A percentile compares a stretch with the other conserved stretches of the same genome.
These are phyloP conservation scores for Syncephalastrum racemosum DNA, from an alignment of 371 early-diverging fungal species.

Conservation along the genomic window DNA sequence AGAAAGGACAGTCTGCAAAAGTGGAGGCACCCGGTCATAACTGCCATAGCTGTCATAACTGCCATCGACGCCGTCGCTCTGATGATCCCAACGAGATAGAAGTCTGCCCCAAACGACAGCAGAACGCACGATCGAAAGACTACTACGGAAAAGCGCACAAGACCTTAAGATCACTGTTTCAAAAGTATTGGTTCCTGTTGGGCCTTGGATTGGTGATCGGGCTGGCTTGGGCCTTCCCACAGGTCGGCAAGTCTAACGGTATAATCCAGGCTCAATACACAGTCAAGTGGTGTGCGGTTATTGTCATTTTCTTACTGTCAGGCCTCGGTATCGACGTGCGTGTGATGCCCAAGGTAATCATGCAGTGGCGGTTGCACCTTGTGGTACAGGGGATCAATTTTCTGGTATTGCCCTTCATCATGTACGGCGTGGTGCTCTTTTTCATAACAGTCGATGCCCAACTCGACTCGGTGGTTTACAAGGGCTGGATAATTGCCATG, in stretches of 20 bases:
- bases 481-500: slow-evolving; percentile 67
- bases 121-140: too few species aligned
- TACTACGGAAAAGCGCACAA: too few species aligned
- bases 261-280: slow-evolving; percentile 64
- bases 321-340: slow-evolving; percentile 67
- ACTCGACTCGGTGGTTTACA: slow-evolving; percentile 55
- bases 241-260: slow-evolving; percentile 62
- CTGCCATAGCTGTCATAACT: too few species aligned
- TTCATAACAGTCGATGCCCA: slow-evolving; percentile 45
- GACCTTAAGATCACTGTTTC: not conserved
- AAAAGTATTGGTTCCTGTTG: slow-evolving; percentile 55
- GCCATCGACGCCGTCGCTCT: too few species aligned
- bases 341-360: slow-evolving; percentile 54
- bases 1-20: too few species aligned
- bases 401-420: slow-evolving; percentile 59
- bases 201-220: slow-evolving; percentile 66
- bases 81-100: too few species aligned
- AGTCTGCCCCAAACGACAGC: too few species aligned
- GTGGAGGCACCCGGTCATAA: too few species aligned
- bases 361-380: slow-evolving; percentile 64
- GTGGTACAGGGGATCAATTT: slow-evolving; percentile 67
- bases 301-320: slow-evolving; percentile 70
- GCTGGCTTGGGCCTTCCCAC: slow-evolving; percentile 66
- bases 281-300: slow-evolving; percentile 67
- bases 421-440: slow-evolving; percentile 56